Base-by-base conservation (phyloP, 306 rosid species). In the Arachis stenosperma region DNA sequence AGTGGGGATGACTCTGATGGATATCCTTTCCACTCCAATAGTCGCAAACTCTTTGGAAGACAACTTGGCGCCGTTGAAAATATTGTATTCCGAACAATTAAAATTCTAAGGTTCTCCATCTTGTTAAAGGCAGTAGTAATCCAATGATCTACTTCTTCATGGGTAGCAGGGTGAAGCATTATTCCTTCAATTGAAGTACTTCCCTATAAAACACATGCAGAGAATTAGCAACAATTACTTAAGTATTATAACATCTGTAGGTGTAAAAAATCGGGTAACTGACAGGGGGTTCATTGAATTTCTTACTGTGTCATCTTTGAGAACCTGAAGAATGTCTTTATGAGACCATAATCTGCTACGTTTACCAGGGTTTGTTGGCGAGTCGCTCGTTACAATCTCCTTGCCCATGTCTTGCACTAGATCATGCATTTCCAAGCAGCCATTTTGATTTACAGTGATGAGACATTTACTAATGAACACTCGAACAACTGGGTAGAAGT, bases 381-480 rank as follows among this genome's bases (percentile, higher is more conserved):
- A 3, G 5, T 67, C 46, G 0, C 12, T 6, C 46, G 4, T 12
- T 13, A 50, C 72, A 48, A 67, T n/a, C 17, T 30, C 59, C 43
- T 12, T 69, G 11, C 64, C 64, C 75, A 70, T 70, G 2, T 68
- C 61, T 8, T 68, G 73, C n/a, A 68, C 37, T 14, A 51, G 9
- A 3, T 52, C 73, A 68, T 68, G 61, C 61, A 68, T 68, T 7
- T 15, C 3, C 48, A 68, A 33, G 36, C 6, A 37, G 3, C 47
- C 66, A 37, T 37, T 5, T 5, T 4, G 37, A 33, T 15, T 48
- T 10, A 69, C 1, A 1, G 51, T 9, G 14, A 68, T 10, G 27
- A 68, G 73, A 0, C 48, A 68, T 52, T 69, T 69, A 9, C 40
- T 13, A 17, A 40, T 41, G 56, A 55, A 64, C 2, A 9, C 27